Conservation (phyloP, 441 rosid species). For the Gossypium gossypioides region DNA sequence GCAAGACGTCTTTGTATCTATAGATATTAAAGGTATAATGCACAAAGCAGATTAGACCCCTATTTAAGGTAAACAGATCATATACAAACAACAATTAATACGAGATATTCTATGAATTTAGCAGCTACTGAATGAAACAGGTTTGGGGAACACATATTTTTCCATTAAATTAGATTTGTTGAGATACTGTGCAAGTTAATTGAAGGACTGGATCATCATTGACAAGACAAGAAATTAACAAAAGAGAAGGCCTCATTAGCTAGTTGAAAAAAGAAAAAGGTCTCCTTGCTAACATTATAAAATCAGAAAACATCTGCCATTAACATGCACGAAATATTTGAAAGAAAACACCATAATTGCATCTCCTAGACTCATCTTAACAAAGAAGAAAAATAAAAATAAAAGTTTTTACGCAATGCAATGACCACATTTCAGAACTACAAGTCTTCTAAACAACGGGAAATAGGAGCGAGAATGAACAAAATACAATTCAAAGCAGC, state of each 20-base stretch:
- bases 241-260: background rate
- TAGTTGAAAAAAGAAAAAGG: background rate
- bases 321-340: background rate
- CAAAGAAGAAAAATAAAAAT: background rate
- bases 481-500: background rate
- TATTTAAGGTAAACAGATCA: background rate
- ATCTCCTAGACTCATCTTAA: background rate
- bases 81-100: background rate
- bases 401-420: background rate
- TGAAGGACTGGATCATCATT: background rate
- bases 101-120: background rate
- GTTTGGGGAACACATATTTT: background rate
- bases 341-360: background rate
- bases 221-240: background rate
- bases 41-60: background rate
- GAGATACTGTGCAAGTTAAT: background rate
- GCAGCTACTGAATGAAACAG: background rate
- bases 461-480: background rate
- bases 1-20: conserved; percentile 91
- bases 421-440: background rate
- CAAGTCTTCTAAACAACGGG: background rate
- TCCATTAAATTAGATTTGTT: background rate
- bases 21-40: conserved; percentile 15
- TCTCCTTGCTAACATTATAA: background rate
- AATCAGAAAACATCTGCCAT: conserved; percentile 1